Conservation (phyloP, 768 basidiomycete species). For the Tephrocybe sp. region DNA sequence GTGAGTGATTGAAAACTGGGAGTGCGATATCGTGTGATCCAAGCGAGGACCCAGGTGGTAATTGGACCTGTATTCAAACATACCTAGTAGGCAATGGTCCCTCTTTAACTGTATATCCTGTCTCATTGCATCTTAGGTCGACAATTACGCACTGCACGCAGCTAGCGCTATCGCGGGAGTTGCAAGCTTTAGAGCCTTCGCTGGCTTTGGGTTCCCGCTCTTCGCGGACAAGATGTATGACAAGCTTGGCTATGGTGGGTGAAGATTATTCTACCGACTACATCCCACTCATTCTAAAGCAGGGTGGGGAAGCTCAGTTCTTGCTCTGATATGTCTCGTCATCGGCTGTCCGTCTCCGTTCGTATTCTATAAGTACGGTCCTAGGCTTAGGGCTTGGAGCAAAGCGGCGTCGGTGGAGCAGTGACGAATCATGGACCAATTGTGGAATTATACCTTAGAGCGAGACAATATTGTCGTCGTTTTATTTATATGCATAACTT, state of each 20-base stretch:
- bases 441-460: background rate
- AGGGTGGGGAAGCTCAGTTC: constrained; percentile 56
- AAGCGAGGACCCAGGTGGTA: constrained; percentile 22
- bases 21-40: background rate
- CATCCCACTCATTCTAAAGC: background rate
- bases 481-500: no score
- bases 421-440: constrained; percentile 1
- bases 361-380: constrained; percentile 38
- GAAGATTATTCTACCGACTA: background rate
- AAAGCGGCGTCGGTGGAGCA: constrained; percentile 32
- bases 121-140: constrained; percentile 49
- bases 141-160: constrained; percentile 78
- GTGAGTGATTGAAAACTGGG: constrained; percentile 20
- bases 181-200: constrained; percentile 50
- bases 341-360: constrained; percentile 52
- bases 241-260: constrained; percentile 41
- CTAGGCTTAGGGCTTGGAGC: constrained; percentile 32
- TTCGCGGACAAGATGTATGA: constrained; percentile 59
- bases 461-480: background rate
- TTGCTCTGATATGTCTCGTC: constrained; percentile 48
- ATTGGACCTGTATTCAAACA: constrained; percentile 49
- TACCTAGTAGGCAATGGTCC: constrained; percentile 44
- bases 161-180: constrained; percentile 58
- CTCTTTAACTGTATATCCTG: constrained; percentile 17
- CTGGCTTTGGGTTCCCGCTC: constrained; percentile 63